Base-by-base conservation (phyloP, 805 yeast genomes). In the Metschnikowia proteae region DNA sequence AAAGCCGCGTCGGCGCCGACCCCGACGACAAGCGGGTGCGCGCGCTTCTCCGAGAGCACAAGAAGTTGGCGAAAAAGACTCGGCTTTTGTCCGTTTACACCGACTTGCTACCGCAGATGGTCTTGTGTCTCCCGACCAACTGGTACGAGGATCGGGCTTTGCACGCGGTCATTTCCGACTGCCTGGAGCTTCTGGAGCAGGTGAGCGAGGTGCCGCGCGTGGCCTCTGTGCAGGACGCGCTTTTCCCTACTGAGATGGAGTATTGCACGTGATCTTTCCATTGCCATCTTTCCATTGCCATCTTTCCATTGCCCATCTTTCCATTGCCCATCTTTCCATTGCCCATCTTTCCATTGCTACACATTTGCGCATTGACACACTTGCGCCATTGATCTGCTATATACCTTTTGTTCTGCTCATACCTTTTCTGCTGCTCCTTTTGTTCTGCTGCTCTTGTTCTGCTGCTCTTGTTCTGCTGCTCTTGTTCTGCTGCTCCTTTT, bases 141-240 rank as follows among this genome's bases (percentile, higher is more conserved):
- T 72, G 76, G 76, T 66, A 60, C 50, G 56, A 60, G 13, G 71
- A 71, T 47, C 56, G 60, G 31, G 46, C 58, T 5, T 56, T 70
- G 31, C 50, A 54, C 28, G 56, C 53, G 2, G 60, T 70, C 1
- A 61, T 71, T 25, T 48, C 59, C 13, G 64, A 63, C 28, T 63
- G 72, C 47, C 68, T 62, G 45, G 55, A 53, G 2, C 42, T 63
- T 5, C 46, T 60, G 7, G 60, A 60, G 32, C 47, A 52, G 48
- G 38, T 65, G 23, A 56, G 52, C 23, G 49, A 52, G 34, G 57
- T 59, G 45, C 62, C 58, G 29, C 48, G 47, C 41, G 40, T 40
- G 29, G 60, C 3, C 6, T 26, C 26, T 4, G 25, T 31, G 45
- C 38, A 32, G 26, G 36, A 33, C 8, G 45, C 45, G 1, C 26